Evolutionary conservation across 1,284 basidiomycete species (phyloP).

Genomic region (Pseudomicrostroma phylloplanum): DNA sequence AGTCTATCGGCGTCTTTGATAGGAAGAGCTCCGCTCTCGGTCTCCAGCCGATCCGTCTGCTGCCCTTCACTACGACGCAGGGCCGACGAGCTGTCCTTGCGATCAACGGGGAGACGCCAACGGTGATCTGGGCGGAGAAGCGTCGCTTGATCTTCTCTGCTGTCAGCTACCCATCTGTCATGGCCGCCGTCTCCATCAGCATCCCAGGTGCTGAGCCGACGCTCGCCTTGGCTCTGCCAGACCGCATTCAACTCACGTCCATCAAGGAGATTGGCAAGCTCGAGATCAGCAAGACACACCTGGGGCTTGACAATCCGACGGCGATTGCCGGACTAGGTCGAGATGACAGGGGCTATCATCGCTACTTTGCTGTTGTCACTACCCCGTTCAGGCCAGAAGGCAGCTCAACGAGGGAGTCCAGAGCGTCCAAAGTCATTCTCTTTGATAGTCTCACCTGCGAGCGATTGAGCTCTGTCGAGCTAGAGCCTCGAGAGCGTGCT

Average conservation of each 20-base stretch:
- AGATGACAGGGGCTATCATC: slow-evolving; percentile 3
- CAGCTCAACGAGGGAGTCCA: slow-evolving; percentile 6
- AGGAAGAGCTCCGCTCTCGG: slow-evolving; percentile 66
- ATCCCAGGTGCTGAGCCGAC: slow-evolving; percentile 13
- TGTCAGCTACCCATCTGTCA: slow-evolving; percentile 35
- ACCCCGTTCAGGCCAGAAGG: slow-evolving; percentile 29
- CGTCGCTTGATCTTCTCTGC: slow-evolving; percentile 42
- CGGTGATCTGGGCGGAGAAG: slow-evolving; percentile 36
- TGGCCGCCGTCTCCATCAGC: slow-evolving; percentile 11
- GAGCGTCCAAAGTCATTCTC: slow-evolving; percentile 9
- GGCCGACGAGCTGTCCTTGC: slow-evolving; percentile 38
- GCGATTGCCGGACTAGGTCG: slow-evolving; percentile 36
- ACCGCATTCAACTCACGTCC: slow-evolving; percentile 30
- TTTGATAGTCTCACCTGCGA: slow-evolving; percentile 9
- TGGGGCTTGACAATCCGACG: slow-evolving; percentile 49
- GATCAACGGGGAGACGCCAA: slow-evolving; percentile 38
- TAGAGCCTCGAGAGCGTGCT: slow-evolving; percentile 37
- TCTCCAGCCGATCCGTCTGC: slow-evolving; percentile 61
- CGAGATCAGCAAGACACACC: slow-evolving; percentile 46
- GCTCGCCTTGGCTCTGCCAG: slow-evolving; percentile 27
- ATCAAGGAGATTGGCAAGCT: slow-evolving; percentile 42
- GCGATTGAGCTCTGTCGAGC: slow-evolving; percentile 18
- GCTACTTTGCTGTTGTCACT: slow-evolving; percentile 25
- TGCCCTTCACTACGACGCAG: slow-evolving; percentile 35
- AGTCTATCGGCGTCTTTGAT: slow-evolving; percentile 49